Base-by-base conservation (phyloP, 768 basidiomycete species). In the Lyophyllum atratum region DNA sequence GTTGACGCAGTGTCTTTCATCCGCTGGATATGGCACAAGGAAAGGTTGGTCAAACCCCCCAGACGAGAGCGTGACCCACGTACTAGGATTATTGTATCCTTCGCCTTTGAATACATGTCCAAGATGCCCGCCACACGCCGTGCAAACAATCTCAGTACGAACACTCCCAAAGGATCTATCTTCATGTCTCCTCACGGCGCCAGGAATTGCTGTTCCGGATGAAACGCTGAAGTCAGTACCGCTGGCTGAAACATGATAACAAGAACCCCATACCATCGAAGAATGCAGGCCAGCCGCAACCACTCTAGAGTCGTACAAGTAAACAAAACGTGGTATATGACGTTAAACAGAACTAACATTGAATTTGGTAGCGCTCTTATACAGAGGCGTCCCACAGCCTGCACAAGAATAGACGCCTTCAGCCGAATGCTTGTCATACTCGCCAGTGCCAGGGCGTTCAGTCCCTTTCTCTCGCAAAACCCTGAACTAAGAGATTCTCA, bases 261-360 rank as follows among this genome's bases (percentile, higher is more conserved):
- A 42, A 12, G 34, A 24, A 29, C 34, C 9, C 63, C 74, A 55
- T 59, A 90, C 90, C 90, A 68, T 96, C 95, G 68, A 89, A 98
- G 81, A 97, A 98, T 1, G 95, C 93, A n/a, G 95, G 95, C 95
- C 95, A 98, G 22, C 95, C 95, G 66, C 93, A 96, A 8, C 93
- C 93, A 56, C 92, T 94, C 81, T 81, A 52, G 17, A 45, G 43
- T 29, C 5, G 60, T 21, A 12, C 48, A 25, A 24, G 29, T 22
- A 29, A 50, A 17, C 33, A 11, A 14, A 33, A 46, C 15, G 12
- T 44, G 33, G 52, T 4, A 50, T 11, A 33, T 4, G 11, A 14
- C 9, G 25, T 39, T 34, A 19, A 12, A 11, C 22, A 52, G 9
- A 42, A 67, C 76, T 28, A 39, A 82, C 81, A 64, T 89, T 81